Conservation (phyloP, 2,329 filamentous ascomycete genomes). For the Cadophora sp. region DNA sequence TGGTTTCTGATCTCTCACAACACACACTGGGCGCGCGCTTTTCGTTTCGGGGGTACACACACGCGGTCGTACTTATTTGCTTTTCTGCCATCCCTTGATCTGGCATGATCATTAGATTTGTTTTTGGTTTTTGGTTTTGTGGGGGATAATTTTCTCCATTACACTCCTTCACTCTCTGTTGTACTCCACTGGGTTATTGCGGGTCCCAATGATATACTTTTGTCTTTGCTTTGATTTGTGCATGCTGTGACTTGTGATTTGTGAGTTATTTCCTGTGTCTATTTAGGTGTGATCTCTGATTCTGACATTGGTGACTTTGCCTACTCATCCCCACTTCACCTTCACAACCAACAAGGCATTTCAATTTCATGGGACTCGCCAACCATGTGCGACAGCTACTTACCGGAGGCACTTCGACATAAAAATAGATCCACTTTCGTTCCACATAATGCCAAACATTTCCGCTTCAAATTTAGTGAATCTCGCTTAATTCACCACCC, state of each 20-base stretch:
- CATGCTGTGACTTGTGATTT: not conserved
- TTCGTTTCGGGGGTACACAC: not conserved
- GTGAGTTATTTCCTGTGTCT: no score
- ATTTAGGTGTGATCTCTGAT: not conserved
- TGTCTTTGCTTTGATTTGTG: not conserved
- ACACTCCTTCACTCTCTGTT: constrained; percentile 20
- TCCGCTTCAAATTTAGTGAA: no score
- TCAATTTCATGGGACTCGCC: no score
- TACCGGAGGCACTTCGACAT: no score
- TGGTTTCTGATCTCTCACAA: constrained; percentile 23
- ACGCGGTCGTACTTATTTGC: not conserved
- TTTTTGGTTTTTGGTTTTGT: not conserved
- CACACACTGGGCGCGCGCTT: not conserved
- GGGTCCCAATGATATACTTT: constrained; percentile 28
- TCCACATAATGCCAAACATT: no score
- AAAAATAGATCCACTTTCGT: no score
- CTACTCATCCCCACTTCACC: no score
- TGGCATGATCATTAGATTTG: not conserved
- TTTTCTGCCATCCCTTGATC: not conserved
- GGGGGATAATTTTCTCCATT: constrained; percentile 10
- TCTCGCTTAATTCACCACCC: no score
- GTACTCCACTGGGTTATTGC: constrained; percentile 15
- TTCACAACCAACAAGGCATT: no score
- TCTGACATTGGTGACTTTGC: no score
- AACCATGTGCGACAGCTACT: no score